phyloP scores from a whole-genome alignment of 1,139 yeast species.

The Meyerozyma smithsonii region DNA sequence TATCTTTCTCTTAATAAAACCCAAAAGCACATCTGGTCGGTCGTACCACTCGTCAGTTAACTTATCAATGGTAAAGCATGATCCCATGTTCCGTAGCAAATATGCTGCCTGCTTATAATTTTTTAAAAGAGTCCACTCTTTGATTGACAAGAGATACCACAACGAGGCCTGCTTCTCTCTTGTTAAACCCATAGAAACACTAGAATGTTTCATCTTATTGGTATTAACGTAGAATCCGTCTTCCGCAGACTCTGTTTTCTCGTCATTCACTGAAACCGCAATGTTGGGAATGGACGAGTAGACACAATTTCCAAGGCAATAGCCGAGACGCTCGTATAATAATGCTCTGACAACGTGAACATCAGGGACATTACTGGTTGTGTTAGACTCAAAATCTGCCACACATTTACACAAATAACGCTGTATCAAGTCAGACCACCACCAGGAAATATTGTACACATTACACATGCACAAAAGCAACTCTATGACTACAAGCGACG shows the following conservation, averaged over 20 bases:
- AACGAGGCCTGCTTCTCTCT: constrained; percentile 70
- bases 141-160: constrained; percentile 75
- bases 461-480: constrained; percentile 48
- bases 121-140: constrained; percentile 54
- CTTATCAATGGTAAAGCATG: constrained; percentile 18
- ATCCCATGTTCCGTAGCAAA: constrained; percentile 18
- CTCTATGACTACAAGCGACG: constrained; percentile 39
- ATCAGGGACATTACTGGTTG: constrained; percentile 24
- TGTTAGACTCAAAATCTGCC: constrained; percentile 35
- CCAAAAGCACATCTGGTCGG: constrained; percentile 28
- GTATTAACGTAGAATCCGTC: constrained; percentile 33
- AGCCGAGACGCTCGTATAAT: constrained; percentile 38
- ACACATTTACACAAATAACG: constrained; percentile 39
- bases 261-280: constrained; percentile 6
- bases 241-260: constrained; percentile 11
- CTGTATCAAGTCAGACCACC: constrained; percentile 48
- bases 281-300: constrained; percentile 11
- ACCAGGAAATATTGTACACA: constrained; percentile 36
- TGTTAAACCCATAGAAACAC: constrained; percentile 46
- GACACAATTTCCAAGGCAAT: constrained; percentile 28
- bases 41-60: constrained; percentile 32
- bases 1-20: constrained; percentile 22
- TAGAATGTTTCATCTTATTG: constrained; percentile 31
- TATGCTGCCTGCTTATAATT: constrained; percentile 18
- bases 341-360: constrained; percentile 41